Conservation (phyloP, 805 yeast species). For the Wickerhamiella azyma region DNA sequence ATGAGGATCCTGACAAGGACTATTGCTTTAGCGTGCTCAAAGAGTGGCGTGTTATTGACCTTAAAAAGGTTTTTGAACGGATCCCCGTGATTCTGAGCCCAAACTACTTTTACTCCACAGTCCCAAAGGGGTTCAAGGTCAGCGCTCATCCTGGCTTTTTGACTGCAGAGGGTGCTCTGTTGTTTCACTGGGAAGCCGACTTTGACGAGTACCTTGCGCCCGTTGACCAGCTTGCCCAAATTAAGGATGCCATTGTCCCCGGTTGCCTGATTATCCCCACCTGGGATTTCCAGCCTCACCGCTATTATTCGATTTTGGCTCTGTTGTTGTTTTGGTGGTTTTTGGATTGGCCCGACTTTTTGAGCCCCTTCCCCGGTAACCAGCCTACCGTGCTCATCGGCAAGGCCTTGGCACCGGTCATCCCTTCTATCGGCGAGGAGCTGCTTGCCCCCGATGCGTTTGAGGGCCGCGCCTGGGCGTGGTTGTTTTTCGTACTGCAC, state of each 20-base stretch:
- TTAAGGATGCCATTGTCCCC: conserved; percentile 63
- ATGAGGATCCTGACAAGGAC: conserved; percentile 73
- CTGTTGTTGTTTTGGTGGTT: conserved; percentile 58
- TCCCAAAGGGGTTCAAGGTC: conserved; percentile 52
- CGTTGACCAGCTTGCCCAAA: conserved; percentile 35
- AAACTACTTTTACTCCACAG: conserved; percentile 49
- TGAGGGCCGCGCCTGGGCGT: conserved; percentile 35
- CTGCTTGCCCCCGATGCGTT: conserved; percentile 34
- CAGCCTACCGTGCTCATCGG: conserved; percentile 46
- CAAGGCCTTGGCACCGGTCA: conserved; percentile 27
- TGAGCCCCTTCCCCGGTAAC: conserved; percentile 86
- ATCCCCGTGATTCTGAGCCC: conserved; percentile 74
- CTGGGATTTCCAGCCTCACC: conserved; percentile 38
- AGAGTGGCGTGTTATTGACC: conserved; percentile 41
- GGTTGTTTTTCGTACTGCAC: conserved; percentile 62
- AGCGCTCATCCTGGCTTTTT: conserved; percentile 65
- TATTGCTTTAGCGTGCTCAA: conserved; percentile 70
- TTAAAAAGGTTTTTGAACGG: conserved; percentile 45
- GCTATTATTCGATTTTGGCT: conserved; percentile 20
- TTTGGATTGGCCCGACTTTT: conserved; percentile 79
- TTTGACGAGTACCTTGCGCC: conserved; percentile 32
- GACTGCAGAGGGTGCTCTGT: conserved; percentile 68
- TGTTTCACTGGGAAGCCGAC: conserved; percentile 51
- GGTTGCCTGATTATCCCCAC: conserved; percentile 75
- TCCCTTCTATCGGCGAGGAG: conserved; percentile 19